Conservation (phyloP, 1,139 yeast species). For the Saccharomycopsis phalli region DNA sequence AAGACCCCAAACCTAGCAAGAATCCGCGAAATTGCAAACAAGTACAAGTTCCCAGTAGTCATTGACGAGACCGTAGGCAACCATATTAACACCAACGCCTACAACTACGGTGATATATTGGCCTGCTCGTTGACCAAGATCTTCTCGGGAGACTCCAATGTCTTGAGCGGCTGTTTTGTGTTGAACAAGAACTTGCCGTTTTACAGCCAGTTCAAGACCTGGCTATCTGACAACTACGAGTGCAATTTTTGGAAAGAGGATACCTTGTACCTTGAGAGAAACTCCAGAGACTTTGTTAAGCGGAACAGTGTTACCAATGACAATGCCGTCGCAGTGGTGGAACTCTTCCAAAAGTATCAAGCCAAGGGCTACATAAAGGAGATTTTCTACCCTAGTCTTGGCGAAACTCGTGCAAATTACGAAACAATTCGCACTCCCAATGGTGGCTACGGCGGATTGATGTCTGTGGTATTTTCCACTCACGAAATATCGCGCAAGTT, state of each 20-base stretch:
- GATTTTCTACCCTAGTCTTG: slow-evolving; percentile 63
- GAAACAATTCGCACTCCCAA: slow-evolving; percentile 56
- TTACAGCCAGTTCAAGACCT: slow-evolving; percentile 45
- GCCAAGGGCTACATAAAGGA: slow-evolving; percentile 43
- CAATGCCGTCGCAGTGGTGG: slow-evolving; percentile 52
- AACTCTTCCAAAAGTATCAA: slow-evolving; percentile 22
- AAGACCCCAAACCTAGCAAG: slow-evolving; percentile 70
- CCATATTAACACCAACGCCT: slow-evolving; percentile 71
- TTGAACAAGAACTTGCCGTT: slow-evolving; percentile 57
- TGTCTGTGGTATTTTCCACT: slow-evolving; percentile 66
- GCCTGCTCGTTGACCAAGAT: slow-evolving; percentile 86
- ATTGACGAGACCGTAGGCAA: slow-evolving; percentile 95
- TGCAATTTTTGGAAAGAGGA: slow-evolving; percentile 90
- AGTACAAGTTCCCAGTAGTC: slow-evolving; percentile 66
- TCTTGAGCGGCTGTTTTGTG: slow-evolving; percentile 87
- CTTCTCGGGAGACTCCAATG: slow-evolving; percentile 90
- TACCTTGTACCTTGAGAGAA: slow-evolving; percentile 84
- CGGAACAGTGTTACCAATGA: slow-evolving; percentile 61
- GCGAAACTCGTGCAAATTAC: slow-evolving; percentile 50
- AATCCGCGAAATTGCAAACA: slow-evolving; percentile 56
- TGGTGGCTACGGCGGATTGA: slow-evolving; percentile 92
- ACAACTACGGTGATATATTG: slow-evolving; percentile 76
- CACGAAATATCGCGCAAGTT: slow-evolving; percentile 62
- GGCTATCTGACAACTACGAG: slow-evolving; percentile 46
- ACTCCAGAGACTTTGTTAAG: slow-evolving; percentile 76